Conservation (phyloP, 2,329 filamentous ascomycete species). For the Sporothrix sp. region DNA sequence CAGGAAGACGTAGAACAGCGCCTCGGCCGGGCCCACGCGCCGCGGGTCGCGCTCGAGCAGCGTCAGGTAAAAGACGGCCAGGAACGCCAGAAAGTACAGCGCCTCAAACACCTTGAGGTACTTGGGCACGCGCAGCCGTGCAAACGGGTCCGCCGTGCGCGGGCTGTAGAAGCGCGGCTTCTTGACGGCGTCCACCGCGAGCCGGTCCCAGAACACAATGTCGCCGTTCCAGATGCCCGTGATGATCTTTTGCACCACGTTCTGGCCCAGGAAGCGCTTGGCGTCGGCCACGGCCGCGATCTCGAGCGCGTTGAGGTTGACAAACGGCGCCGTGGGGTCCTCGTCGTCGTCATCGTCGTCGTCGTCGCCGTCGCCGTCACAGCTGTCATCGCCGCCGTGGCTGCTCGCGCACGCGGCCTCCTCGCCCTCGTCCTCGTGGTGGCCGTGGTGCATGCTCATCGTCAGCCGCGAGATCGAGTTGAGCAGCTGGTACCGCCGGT, state of each 20-base stretch:
- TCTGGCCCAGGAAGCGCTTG: slow-evolving; percentile 76
- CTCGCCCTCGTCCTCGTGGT: slow-evolving; percentile 43
- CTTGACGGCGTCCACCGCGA: slow-evolving; percentile 66
- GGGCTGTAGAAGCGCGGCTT: slow-evolving; percentile 66
- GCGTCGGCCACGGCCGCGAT: slow-evolving; percentile 73
- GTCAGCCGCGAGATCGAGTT: slow-evolving; percentile 48
- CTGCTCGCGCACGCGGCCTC: slow-evolving; percentile 34
- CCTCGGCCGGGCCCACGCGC: slow-evolving; percentile 57
- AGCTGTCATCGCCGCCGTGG: slow-evolving; percentile 34
- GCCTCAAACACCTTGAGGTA: slow-evolving; percentile 82
- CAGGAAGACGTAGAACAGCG: slow-evolving; percentile 75
- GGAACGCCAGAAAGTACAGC: slow-evolving; percentile 65
- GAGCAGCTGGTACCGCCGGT: slow-evolving; percentile 40
- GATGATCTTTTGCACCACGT: slow-evolving; percentile 71
- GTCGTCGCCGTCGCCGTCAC: slow-evolving; percentile 30
- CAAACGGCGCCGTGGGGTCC: slow-evolving; percentile 62
- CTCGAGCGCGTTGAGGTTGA: slow-evolving; percentile 74
- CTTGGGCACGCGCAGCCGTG: slow-evolving; percentile 64
- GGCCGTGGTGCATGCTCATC: slow-evolving; percentile 32
- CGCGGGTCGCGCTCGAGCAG: slow-evolving; percentile 61
- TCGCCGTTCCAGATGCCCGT: slow-evolving; percentile 79
- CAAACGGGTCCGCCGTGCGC: slow-evolving; percentile 59
- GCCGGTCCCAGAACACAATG: slow-evolving; percentile 75
- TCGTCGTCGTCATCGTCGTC: slow-evolving; percentile 39
- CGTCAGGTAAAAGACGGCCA: slow-evolving; percentile 78